Percentiles rank a stretch among this genome's conserved stretches.
These are phyloP conservation scores for Phytopythium chamaehyphon DNA, from an alignment of 352 stramenopile species.

Conservation along the genomic window DNA sequence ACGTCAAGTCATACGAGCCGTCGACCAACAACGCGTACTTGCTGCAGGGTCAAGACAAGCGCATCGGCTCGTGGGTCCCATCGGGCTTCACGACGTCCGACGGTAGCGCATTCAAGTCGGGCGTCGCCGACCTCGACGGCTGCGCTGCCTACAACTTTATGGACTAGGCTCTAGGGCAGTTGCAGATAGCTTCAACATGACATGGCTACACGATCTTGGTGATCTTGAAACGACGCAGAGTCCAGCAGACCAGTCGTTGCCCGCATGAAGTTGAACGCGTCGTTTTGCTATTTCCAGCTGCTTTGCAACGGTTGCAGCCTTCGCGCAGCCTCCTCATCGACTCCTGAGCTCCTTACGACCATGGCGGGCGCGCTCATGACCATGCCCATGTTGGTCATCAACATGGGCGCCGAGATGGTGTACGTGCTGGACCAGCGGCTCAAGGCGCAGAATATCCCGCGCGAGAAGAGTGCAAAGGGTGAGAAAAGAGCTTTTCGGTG, in stretches of 20 bases:
- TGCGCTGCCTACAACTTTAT: slow-evolving; percentile 42
- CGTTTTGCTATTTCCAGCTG: too few relatives aligned
- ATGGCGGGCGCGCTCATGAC: slow-evolving; percentile 73
- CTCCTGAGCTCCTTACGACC: neutral
- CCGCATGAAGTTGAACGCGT: too few relatives aligned
- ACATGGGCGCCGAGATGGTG: slow-evolving; percentile 94
- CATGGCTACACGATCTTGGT: too few relatives aligned
- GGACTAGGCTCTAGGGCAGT: too few relatives aligned
- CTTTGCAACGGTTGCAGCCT: too few relatives aligned
- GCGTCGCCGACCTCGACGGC: slow-evolving; percentile 24
- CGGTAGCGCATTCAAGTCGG: slow-evolving; percentile 44
- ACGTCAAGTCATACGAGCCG: slow-evolving; percentile 33
- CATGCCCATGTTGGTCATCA: slow-evolving; percentile 92
- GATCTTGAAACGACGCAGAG: too few relatives aligned
- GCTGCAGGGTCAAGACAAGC: slow-evolving; percentile 58
- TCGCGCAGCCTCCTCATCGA: neutral
- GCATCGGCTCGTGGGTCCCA: slow-evolving; percentile 57
- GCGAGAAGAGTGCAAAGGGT: slow-evolving; percentile 88
- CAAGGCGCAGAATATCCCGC: slow-evolving; percentile 86
- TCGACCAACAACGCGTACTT: slow-evolving; percentile 46
- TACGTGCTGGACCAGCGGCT: slow-evolving; percentile 93
- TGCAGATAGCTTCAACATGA: too few relatives aligned
- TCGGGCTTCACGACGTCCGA: slow-evolving; percentile 59
- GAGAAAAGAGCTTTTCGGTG: neutral
- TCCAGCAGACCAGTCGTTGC: too few relatives aligned